These are phyloP conservation scores for Saccharomycopsis olivae DNA, from an alignment of 805 yeast species.

Conservation along the genomic window DNA sequence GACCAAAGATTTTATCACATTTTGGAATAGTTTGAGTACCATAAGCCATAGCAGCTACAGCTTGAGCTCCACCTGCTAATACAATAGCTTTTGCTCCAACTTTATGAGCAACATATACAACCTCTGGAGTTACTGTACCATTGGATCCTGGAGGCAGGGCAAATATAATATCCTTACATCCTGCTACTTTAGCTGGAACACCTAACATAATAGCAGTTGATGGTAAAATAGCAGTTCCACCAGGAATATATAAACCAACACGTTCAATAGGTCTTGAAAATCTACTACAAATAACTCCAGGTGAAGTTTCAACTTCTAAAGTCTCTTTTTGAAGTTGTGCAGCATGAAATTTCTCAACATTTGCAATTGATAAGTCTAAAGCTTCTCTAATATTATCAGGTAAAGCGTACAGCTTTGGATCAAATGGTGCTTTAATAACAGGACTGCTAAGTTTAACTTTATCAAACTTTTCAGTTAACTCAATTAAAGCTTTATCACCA, in stretches of 20 bases:
- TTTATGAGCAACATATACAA: conserved; percentile 93
- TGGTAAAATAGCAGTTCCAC: conserved; percentile 97
- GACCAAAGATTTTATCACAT: conserved; percentile 95
- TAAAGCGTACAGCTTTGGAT: conserved; percentile 59
- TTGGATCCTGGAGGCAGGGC: conserved; percentile 95
- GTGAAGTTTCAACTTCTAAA: conserved; percentile 79
- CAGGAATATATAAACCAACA: conserved; percentile 95
- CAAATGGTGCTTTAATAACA: conserved; percentile 80
- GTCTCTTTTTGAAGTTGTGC: conserved; percentile 71
- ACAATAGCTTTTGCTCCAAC: conserved; percentile 87
- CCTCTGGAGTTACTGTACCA: conserved; percentile 93
- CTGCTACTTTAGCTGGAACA: conserved; percentile 97
- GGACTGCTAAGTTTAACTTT: conserved; percentile 66
- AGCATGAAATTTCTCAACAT: conserved; percentile 84
- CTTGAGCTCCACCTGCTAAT: conserved; percentile 99
- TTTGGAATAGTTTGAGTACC: conserved; percentile 90
- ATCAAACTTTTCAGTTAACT: conserved; percentile 84
- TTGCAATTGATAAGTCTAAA: conserved; percentile 79
- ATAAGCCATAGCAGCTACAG: conserved; percentile 97
- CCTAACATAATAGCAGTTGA: conserved; percentile 98
- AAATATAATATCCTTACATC: conserved; percentile 80
- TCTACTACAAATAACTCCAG: conserved; percentile 90
- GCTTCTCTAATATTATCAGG: conserved; percentile 70
- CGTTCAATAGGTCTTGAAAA: conserved; percentile 90
- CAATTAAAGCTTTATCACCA: conserved; percentile 86